Base-by-base conservation (phyloP, 495 filamentous ascomycete genomes). In the Aspergillus ellipticus region DNA sequence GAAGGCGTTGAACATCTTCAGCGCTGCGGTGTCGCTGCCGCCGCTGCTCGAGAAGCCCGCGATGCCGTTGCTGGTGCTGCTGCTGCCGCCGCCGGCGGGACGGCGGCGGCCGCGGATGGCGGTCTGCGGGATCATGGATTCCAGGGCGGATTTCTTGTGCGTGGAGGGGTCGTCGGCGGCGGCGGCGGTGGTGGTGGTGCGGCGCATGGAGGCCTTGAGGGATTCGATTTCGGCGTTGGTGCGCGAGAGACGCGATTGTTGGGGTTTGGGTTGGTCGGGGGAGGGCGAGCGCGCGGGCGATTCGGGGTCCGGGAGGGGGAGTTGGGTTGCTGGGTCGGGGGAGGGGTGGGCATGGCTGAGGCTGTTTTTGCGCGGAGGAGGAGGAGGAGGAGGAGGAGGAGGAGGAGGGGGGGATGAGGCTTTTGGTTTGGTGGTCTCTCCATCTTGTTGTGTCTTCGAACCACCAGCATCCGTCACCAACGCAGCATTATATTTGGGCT, bases 201-300 rank as follows among this genome's bases (percentile, higher is more conserved):
- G 86, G 62, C 87, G 93, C 89, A 97, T 95, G 1, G 90, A 96
- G 16, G 89, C 89, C 71, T 94, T 96, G 35, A 98, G 71, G 11
- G 86, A 86, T 10, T 89, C 92, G 58, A 97, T 96, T 64, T 97
- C 87, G 17, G 90, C 90, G 59, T 97, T 96, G 6, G 91, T 93
- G 57, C 82, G 77, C n/a, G 88, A 85, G 0, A 89, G 77, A 7
- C 65, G 71, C 21, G 89, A 87, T 29, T 84, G 80, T 54, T 82
- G 26, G 67, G 41, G 61, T 65, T 37, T 63, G 55, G n/a, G 79
- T 73, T 28, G 76, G 68, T 31, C 77, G 77, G 77, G 74, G 3
- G 77, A 78, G 26, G 79, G 76, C 2, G 77, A 79, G 43, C 76
- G 70, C n/a, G 45, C 41, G 8, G 77, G 78, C n/a, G 73, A 71